Evolutionary conservation across 2,329 filamentous ascomycete species (phyloP).

Genomic region (Aspergillus japonicus): DNA sequence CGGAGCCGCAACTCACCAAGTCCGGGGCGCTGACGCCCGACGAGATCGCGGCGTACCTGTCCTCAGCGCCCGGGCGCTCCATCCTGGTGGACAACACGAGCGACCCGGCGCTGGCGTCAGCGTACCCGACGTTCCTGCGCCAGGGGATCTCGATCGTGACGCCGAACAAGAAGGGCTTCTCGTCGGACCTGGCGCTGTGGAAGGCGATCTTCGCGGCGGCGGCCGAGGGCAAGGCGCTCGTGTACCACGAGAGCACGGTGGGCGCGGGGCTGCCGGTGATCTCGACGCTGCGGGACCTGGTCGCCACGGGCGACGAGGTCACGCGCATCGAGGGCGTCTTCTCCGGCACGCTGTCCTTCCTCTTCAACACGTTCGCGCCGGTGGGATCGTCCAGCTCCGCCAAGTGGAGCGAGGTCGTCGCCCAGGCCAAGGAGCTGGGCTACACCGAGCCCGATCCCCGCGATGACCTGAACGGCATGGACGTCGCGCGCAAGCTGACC

Average conservation of each 20-base stretch:
- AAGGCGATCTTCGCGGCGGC: constrained; percentile 79
- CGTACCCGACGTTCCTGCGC: constrained; percentile 77
- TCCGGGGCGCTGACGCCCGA: constrained; percentile 57
- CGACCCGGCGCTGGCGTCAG: constrained; percentile 77
- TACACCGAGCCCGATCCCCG: constrained; percentile 88
- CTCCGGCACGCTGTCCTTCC: constrained; percentile 94
- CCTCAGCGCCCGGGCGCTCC: constrained; percentile 71
- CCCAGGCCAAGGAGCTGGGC: constrained; percentile 85
- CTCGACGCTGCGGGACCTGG: constrained; percentile 88
- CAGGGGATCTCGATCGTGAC: constrained; percentile 89
- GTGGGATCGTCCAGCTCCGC: constrained; percentile 63
- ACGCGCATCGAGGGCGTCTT: constrained; percentile 95
- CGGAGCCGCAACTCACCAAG: constrained; percentile 58
- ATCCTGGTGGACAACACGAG: constrained; percentile 95
- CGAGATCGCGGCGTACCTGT: constrained; percentile 74
- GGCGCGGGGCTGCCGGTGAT: constrained; percentile 92
- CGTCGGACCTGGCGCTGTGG: constrained; percentile 77
- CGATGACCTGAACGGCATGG: constrained; percentile 82
- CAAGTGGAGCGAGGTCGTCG: constrained; percentile 87
- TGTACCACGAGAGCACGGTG: constrained; percentile 94
- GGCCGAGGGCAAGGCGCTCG: constrained; percentile 62
- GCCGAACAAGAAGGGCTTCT: constrained; percentile 98
- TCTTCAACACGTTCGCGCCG: constrained; percentile 96
- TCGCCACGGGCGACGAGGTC: constrained; percentile 88
- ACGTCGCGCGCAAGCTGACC: constrained; percentile 93